A percentile compares a stretch with the other conserved stretches of the same genome.
phyloP scores from a whole-genome alignment of 805 yeast species.

The Starmera dryadoides region DNA sequence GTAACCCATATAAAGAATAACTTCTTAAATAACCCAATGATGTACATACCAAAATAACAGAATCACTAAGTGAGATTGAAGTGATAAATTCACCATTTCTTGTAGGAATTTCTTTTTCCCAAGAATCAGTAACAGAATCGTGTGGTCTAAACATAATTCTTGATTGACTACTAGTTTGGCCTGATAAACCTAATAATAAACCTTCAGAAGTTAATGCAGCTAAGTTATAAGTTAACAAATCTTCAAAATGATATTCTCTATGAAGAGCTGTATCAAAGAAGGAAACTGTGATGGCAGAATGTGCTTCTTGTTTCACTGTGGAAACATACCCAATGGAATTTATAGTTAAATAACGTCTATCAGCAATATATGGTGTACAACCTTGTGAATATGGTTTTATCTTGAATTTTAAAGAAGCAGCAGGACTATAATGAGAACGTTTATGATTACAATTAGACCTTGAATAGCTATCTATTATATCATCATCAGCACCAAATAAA shows the following conservation, averaged over 20 bases:
- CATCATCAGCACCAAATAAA: conserved; percentile 1
- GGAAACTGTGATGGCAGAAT: conserved; percentile 73
- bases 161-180: conserved; percentile 32
- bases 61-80: conserved; percentile 57
- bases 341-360: conserved; percentile 74
- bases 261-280: conserved; percentile 75
- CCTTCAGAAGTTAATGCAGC: conserved; percentile 70
- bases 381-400: conserved; percentile 77
- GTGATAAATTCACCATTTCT: conserved; percentile 51
- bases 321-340: conserved; percentile 77
- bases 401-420: conserved; percentile 20
- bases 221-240: conserved; percentile 60
- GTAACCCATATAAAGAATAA: conserved; percentile 67
- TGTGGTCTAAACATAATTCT: conserved; percentile 65
- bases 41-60: conserved; percentile 62
- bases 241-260: conserved; percentile 82
- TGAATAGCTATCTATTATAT: neutral
- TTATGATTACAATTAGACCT: conserved; percentile 7
- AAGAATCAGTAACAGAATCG: conserved; percentile 49
- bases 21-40: conserved; percentile 67
- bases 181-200: conserved; percentile 49
- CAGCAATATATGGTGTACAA: conserved; percentile 67
- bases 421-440: neutral
- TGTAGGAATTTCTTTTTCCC: conserved; percentile 62
- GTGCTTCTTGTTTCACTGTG: conserved; percentile 53